Base-by-base conservation (phyloP, 768 basidiomycete species). In the Mycena rebaudengoi region DNA sequence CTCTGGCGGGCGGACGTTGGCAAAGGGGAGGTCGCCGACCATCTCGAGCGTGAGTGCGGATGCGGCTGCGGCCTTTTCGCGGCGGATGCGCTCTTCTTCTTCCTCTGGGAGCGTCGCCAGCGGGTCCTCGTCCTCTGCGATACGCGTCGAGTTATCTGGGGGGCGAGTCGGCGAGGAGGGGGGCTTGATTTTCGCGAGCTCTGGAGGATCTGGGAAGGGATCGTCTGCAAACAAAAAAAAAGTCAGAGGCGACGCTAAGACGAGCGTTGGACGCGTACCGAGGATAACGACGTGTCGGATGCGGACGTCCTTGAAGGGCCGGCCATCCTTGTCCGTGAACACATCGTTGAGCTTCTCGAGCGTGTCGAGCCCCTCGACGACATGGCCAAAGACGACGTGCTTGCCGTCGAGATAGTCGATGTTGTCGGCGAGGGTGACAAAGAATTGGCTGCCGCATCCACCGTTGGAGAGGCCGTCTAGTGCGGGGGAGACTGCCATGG, bases 11-110 rank as follows among this genome's bases (percentile, higher is more conserved):
- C 96, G 88, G 43, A 99, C 96, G 71, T 97, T 96, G 25, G 98
- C 98, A 74, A 99, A 99, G 1, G 98, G 98, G 54, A 99, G 81
- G 77, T 99, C 98, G 30, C 98, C 98, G 59, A 99, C 97, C 98
- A 99, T 99, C 77, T 99, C 98, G 51, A 99, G 86, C 5, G 98
- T 99, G 37, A 99, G 81, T 0, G 98, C 98, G 44, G 96, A 95
- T 0, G 97, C 95, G 1, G 88, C 88, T 0, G 98, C 97, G 0
- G 96, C 95, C 53, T 91, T 91, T 77, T 91, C 87, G n/a, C 96
- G 88, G 23, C 91, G 87, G 41, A 88, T 81, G 2, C 82, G 85
- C 68, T 96, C 97, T 48, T 89, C 89, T 63, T 96, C 92, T 64
- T 95, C 95, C 66, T 94, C 94, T 1, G 94, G 91, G 12, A 95